These are phyloP conservation scores for Aspergillus transmontanensis DNA, from an alignment of 2,329 filamentous ascomycete genomes.

Conservation along the genomic window DNA sequence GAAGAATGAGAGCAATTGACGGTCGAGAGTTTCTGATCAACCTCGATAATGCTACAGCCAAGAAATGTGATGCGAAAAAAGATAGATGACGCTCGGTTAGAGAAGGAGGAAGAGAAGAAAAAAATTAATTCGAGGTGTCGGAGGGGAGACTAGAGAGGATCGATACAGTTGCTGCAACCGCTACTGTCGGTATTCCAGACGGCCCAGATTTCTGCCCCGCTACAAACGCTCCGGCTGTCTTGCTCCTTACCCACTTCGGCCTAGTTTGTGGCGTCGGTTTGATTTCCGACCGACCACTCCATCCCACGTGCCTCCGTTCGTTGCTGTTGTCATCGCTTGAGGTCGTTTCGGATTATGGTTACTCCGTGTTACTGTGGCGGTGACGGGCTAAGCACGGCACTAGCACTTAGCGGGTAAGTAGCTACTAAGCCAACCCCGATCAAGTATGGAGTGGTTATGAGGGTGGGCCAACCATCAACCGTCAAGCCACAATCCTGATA, in stretches of 20 bases:
- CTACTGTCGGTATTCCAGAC: not conserved
- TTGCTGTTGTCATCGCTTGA: constrained; percentile 7
- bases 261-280: constrained; percentile 3
- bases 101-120: not conserved
- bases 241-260: not conserved
- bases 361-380: constrained; percentile 9
- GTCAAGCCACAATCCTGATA: constrained; percentile 22
- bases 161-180: constrained; percentile 4
- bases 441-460: constrained; percentile 12
- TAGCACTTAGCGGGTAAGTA: constrained; percentile 6
- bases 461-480: constrained; percentile 15
- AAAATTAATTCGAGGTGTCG: not conserved
- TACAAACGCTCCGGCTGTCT: not conserved
- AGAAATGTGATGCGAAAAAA: too few species aligned
- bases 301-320: constrained; percentile 12
- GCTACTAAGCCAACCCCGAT: constrained; percentile 8
- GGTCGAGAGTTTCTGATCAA: not conserved
- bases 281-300: constrained; percentile 9
- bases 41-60: not conserved
- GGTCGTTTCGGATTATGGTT: constrained; percentile 4
- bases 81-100: not conserved
- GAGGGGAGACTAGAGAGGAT: constrained; percentile 1
- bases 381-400: constrained; percentile 2
- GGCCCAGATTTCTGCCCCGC: not conserved
- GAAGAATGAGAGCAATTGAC: not conserved